Evolutionary conservation across 2,329 filamentous ascomycete genomes (phyloP), one percentile per base, ranked within the genome.

Genomic region (Coniochaeta sp.): DNA sequence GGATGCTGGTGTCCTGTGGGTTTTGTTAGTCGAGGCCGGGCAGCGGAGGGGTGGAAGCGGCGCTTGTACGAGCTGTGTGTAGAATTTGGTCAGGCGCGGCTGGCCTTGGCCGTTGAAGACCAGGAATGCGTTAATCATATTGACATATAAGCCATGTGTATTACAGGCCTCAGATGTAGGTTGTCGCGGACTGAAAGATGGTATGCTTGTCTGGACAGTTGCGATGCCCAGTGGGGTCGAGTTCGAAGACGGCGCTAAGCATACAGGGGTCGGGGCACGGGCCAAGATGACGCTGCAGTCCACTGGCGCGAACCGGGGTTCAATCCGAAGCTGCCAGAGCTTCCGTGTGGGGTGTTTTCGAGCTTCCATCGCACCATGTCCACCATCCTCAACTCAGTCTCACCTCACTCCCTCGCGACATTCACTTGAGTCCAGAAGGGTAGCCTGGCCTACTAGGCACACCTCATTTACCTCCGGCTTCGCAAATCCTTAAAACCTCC

Each of bases 61-160:
- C 35, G 35, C 38, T 51, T 53, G 55, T 71, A 95, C 92, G 59
- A 99, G 83, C 68, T 97, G 92, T 2, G 92, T 96, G 69, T 99
- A 99, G 77, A 99, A 99, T 65, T 97, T 97, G 62, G 92, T 97
- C 67, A 99, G 80, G 52, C 94, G 87, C 32, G 94, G 92, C 71
- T 99, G 92, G 57, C 94, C 94, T 62, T 92, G 90, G 75, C 96
- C 96, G 66, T 99, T 99, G 78, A 99, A 99, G 67, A 99, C 92
- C 59, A 99, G 79, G 56, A 99, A 92, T 28, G 95, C 94, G 77
- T 96, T 99, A 71, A 99, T 97, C 94, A 99, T 99, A 7, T 42
- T 26, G 20, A 24, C 14, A 13, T 10, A 10, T 6, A 24, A n/a
- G 20, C 12, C 38, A 26, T 6, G 10, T 13, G 38, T 22, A 24